Conservation (phyloP, 2,329 filamentous ascomycete species). For the Trichoderma citrinoviride region DNA sequence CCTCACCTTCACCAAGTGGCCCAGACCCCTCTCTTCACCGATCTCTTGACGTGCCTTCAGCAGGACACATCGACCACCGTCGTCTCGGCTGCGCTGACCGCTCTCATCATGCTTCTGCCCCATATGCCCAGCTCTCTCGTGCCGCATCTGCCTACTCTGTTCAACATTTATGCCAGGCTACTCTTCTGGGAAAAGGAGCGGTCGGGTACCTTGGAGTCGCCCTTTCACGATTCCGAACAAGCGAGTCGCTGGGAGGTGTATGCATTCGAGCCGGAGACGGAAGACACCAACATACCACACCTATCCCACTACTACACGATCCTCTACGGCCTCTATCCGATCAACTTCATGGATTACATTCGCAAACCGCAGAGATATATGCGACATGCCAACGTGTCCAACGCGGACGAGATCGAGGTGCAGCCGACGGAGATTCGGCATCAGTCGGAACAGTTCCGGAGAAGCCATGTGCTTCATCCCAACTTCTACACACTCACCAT, state of each 20-base stretch:
- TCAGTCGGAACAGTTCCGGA: slow-evolving; percentile 71
- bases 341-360: slow-evolving; percentile 85
- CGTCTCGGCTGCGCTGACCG: slow-evolving; percentile 71
- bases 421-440: slow-evolving; percentile 75
- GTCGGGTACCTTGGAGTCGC: slow-evolving; percentile 39
- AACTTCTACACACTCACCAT: slow-evolving; percentile 79
- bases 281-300: slow-evolving; percentile 62
- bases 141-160: slow-evolving; percentile 67
- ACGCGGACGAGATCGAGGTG: slow-evolving; percentile 71
- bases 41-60: slow-evolving; percentile 71
- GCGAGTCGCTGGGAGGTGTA: slow-evolving; percentile 60
- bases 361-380: slow-evolving; percentile 77
- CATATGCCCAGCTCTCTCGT: slow-evolving; percentile 74
- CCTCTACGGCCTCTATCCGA: slow-evolving; percentile 77
- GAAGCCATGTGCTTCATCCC: slow-evolving; percentile 73
- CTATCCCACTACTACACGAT: slow-evolving; percentile 76
- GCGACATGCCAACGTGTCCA: slow-evolving; percentile 66
- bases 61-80: slow-evolving; percentile 74
- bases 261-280: slow-evolving; percentile 58
- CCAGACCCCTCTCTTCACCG: slow-evolving; percentile 68
- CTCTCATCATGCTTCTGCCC: slow-evolving; percentile 76
- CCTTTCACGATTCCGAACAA: slow-evolving; percentile 41
- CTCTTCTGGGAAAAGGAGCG: slow-evolving; percentile 71
- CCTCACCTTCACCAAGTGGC: slow-evolving; percentile 73
- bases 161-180: slow-evolving; percentile 76